Conservation (phyloP, 148 eudicot genomes). For the Amaranthus palmeri region DNA sequence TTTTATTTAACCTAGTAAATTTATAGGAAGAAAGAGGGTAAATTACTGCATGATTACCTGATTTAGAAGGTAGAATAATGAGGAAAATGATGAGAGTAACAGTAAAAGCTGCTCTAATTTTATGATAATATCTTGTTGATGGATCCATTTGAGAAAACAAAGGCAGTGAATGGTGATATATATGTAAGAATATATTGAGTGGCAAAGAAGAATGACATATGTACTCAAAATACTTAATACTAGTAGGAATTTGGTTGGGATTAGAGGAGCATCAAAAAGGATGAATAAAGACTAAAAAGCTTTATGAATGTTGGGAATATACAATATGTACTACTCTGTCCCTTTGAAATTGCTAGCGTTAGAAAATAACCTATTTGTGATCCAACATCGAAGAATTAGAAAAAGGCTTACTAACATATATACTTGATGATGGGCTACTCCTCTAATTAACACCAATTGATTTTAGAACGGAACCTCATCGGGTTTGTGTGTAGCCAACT, state of each 20-base stretch:
- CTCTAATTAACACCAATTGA: too few relatives aligned
- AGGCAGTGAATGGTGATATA: not conserved
- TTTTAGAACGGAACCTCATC: too few relatives aligned
- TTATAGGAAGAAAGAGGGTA: too few relatives aligned
- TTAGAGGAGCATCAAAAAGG: slow-evolving; percentile 13
- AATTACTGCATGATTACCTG: slow-evolving; percentile 22
- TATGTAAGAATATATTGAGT: not conserved
- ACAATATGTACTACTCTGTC: too few relatives aligned
- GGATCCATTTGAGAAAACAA: slow-evolving; percentile 15
- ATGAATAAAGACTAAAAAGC: not conserved
- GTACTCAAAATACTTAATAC: too few relatives aligned
- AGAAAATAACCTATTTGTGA: too few relatives aligned
- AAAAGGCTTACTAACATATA: too few relatives aligned
- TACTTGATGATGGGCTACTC: too few relatives aligned
- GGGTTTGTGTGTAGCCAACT: too few relatives aligned
- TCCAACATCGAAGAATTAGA: too few relatives aligned
- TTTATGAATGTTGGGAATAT: not conserved
- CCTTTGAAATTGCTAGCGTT: too few relatives aligned
- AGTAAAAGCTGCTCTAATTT: slow-evolving; percentile 10
- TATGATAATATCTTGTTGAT: slow-evolving; percentile 3
- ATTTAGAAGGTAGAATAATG: slow-evolving; percentile 13
- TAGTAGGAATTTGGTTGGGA: not conserved
- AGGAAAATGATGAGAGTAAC: slow-evolving; percentile 16
- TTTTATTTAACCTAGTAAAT: too few relatives aligned
- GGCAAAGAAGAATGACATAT: not conserved